Percentiles rank a stretch among this genome's conserved stretches.
phyloP scores from a whole-genome alignment of 768 basidiomycete species.

The Rhizopogon vesiculosus region DNA sequence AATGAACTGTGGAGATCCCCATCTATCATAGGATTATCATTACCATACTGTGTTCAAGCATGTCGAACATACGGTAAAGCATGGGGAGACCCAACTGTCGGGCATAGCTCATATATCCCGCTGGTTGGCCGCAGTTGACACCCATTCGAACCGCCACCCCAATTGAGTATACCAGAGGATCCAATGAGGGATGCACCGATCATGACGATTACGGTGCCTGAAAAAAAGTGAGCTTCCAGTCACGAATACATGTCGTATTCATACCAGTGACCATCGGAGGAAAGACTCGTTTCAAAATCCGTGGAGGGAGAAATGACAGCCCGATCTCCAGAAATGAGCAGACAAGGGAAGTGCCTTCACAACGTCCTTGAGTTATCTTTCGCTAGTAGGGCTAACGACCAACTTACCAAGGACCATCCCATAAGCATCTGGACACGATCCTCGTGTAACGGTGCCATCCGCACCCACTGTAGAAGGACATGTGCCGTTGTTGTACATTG shows the following conservation, averaged over 20 bases:
- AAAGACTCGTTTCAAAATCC: conserved; percentile 62
- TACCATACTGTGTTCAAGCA: not conserved
- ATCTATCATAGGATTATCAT: conserved; percentile 30
- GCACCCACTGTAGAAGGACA: conserved; percentile 55
- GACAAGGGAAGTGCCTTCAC: conserved; percentile 65
- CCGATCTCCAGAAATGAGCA: conserved; percentile 80
- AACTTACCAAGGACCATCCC: conserved; percentile 65
- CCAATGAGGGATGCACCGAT: conserved; percentile 79
- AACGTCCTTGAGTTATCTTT: not conserved
- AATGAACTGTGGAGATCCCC: no score
- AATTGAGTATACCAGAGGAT: conserved; percentile 68
- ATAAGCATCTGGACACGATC: conserved; percentile 74
- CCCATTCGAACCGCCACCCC: conserved; percentile 80
- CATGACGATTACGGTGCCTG: conserved; percentile 74
- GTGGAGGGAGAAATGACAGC: conserved; percentile 68
- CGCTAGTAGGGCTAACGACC: conserved; percentile 26
- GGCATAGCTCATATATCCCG: conserved; percentile 71
- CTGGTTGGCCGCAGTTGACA: conserved; percentile 57
- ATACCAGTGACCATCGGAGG: conserved; percentile 76
- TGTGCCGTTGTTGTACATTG: conserved; percentile 76
- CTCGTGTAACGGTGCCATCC: conserved; percentile 56
- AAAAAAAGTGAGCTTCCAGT: not conserved
- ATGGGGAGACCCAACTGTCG: conserved; percentile 62
- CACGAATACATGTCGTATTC: not conserved
- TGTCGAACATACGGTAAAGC: conserved; percentile 49